Evolutionary conservation across 2,329 filamentous ascomycete species (phyloP).

Genomic region (Seiridium cupressi): DNA sequence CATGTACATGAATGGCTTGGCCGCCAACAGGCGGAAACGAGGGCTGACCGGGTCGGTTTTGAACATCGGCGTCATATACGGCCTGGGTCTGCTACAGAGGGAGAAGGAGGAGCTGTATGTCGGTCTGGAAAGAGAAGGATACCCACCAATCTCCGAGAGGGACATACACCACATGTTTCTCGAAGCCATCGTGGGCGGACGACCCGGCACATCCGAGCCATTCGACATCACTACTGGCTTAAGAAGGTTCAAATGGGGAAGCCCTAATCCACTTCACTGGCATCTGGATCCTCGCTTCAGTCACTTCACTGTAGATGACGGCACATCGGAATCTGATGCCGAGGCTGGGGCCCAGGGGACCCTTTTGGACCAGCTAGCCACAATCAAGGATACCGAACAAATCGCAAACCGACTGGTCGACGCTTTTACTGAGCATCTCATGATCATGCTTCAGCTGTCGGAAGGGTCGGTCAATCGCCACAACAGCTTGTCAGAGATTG

Average conservation of each 20-base stretch:
- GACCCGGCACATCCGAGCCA: conserved; percentile 21
- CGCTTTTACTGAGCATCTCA: conserved; percentile 27
- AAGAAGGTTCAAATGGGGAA: conserved; percentile 31
- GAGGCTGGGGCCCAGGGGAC: conserved; percentile 11
- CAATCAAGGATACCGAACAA: conserved; percentile 15
- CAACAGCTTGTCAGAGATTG: conserved; percentile 33
- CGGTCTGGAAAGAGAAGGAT: conserved; percentile 40
- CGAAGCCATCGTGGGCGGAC: conserved; percentile 45
- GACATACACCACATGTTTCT: conserved; percentile 51
- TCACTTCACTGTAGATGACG: conserved; percentile 30
- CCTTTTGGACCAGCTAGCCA: conserved; percentile 27
- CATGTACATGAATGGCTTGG: conserved; percentile 46
- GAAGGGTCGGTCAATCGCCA: conserved; percentile 26
- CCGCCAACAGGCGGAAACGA: conserved; percentile 30
- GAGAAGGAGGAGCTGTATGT: conserved; percentile 37
- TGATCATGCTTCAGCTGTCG: conserved; percentile 28
- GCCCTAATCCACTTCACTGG: conserved; percentile 35
- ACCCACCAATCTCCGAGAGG: conserved; percentile 46
- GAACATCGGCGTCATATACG: conserved; percentile 46
- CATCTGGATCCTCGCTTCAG: conserved; percentile 41
- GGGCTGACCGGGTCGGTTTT: conserved; percentile 36
- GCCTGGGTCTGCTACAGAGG: conserved; percentile 40
- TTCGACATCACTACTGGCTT: conserved; percentile 39
- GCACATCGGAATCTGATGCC: conserved; percentile 7
- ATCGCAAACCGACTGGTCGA: conserved; percentile 23